Evolutionary conservation across 768 basidiomycete species (phyloP), one percentile per base, ranked within the genome.

Genomic region (Hysterangium stoloniferum): DNA sequence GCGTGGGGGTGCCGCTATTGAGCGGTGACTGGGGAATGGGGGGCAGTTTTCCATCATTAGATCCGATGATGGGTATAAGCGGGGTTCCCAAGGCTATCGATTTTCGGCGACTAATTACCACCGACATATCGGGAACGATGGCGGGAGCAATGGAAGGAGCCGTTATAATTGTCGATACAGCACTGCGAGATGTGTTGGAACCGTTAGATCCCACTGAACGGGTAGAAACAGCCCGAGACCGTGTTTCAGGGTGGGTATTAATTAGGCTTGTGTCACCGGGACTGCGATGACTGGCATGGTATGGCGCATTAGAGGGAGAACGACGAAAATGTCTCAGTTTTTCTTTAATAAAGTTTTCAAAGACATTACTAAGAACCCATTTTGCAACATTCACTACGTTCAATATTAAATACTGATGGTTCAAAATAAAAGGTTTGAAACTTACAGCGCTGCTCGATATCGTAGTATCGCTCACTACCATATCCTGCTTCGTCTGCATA

Each of bases 401-500:
- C 38, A 54, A 58, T 37, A n/a, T 59, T 50, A 34, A 47, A 28
- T 45, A 29, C 24, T 8, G 43, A 19, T 33, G 40, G 44, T 44
- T 35, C 56, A 20, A 13, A 45, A 42, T 31, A 36, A 15, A 48
- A 40, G 12, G 19, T 32, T 29, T n/a, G 28, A 29, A 50, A 77
- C 86, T 62, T 58, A 92, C 95, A 60, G 64, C 93, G 80, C 13
- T 80, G 71, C 59, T 97, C 95, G 48, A 93, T 90, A 40, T 71
- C 79, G 55, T 81, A 80, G 7, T 75, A 69, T 4, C 75, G 74
- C 48, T 83, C 78, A 24, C 71, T 66, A 0, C 67, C 70, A 60
- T 81, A 82, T 17, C 88, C 90, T 34, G 86, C 79, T 62, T 98
- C 93, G 61, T 97, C 94, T 11, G 88, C 86, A 62, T 94, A 97